Base-by-base conservation (phyloP, 2,329 filamentous ascomycete genomes). In the Neofusicoccum ribis region DNA sequence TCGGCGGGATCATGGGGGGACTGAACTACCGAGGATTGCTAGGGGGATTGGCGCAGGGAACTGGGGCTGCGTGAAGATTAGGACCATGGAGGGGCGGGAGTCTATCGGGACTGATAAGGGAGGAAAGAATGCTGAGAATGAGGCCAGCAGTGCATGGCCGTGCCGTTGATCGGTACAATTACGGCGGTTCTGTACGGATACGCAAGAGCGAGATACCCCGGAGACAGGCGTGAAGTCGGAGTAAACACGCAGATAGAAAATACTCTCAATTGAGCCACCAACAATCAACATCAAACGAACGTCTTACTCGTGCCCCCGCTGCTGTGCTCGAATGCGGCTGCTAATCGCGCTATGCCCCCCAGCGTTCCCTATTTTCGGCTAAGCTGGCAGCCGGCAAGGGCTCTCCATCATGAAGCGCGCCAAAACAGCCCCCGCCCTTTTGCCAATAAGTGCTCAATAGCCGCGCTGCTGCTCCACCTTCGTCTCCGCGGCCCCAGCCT, bases 11-110 rank as follows among this genome's bases (percentile, higher is more conserved):
- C 27, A 7, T n/a, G 31, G 52, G 39, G 20, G 39, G n/a, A 17
- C 37, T 15, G 20, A n/a, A n/a, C 15, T 34, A 14, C 27, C 14
- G 41, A 59, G 54, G 39, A 41, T 58, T 58, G 39, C 23, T 44
- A 44, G 54, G 41, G 41, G 54, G 54, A 59, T 60, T 47, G 39
- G n/a, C 41, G 8, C 56, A 60, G 56, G 56, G 56, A 15, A 58
- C 39, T 20, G 36, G 15, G 52, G 12, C 9, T 4, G 15, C 17
- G 41, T 15, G 54, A 36, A 59, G 54, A 51, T 51, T 51, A 36
- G 47, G 47, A 36, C 27, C 5, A 15, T 14, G 8, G 20, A 34
- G 6, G 27, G 27, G 15, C n/a, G 15, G 50, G 50, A 34, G 37
- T 52, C n/a, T 37, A 15, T 14, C 14, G 3, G 12, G 47, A n/a